These are phyloP conservation scores for Gigaspora rosea DNA, from an alignment of 192 early-diverging fungal species.

Conservation along the genomic window DNA sequence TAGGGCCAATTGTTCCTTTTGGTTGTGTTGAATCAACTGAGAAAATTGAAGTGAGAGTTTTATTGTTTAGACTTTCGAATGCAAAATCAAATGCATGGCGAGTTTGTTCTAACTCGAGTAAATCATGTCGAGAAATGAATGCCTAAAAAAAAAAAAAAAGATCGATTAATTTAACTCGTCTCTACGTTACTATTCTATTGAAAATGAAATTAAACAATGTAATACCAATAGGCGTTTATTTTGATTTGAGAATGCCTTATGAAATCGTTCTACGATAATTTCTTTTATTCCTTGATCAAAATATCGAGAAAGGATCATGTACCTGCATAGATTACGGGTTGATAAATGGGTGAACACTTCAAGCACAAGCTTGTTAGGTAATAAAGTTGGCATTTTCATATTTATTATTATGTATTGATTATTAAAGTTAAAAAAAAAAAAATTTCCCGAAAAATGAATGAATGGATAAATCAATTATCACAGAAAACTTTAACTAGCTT, in stretches of 20 bases:
- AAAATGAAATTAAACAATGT: background rate
- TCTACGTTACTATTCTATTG: background rate
- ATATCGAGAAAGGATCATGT: background rate
- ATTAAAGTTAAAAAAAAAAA: no score
- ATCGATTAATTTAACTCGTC: background rate
- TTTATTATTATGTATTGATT: no score
- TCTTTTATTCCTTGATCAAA: conserved; percentile 18
- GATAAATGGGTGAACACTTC: conserved; percentile 9
- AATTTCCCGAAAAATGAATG: no score
- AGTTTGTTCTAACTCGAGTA: conserved; percentile 8
- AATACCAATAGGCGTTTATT: conserved; percentile 19
- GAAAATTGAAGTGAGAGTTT: conserved; percentile 16
- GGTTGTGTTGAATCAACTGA: background rate
- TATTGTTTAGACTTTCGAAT: background rate
- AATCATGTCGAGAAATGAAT: conserved; percentile 9
- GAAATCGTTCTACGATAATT: conserved; percentile 15
- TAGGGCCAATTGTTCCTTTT: background rate
- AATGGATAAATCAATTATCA: no score
- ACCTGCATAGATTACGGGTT: conserved; percentile 12
- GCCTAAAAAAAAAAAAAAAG: background rate
- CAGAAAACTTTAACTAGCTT: no score
- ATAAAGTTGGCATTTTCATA: background rate
- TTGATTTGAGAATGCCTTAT: conserved; percentile 16
- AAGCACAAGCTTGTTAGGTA: conserved; percentile 9
- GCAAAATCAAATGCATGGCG: conserved; percentile 17